phyloP scores from a whole-genome alignment of 1,284 basidiomycete genomes.

The Uromyces viciae-fabae region DNA sequence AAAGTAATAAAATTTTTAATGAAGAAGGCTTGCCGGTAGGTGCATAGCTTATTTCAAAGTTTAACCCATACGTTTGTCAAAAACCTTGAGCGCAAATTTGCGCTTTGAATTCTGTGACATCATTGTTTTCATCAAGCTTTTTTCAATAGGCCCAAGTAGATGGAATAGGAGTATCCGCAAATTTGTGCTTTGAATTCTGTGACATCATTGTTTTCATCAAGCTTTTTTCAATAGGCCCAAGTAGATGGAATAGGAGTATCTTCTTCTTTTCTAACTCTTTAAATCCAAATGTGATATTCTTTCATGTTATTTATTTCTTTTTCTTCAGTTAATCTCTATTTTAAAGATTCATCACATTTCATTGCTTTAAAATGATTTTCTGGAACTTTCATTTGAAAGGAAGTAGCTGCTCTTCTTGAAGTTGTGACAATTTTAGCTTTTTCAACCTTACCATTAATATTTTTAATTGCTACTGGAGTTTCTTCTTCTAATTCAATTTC shows the following conservation, averaged over 20 bases:
- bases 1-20: background rate
- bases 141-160: background rate
- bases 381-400: background rate
- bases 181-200: background rate
- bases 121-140: background rate
- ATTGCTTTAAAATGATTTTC: background rate
- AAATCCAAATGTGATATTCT: background rate
- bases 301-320: background rate
- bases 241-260: background rate
- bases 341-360: background rate
- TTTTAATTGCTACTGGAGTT: background rate
- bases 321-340: background rate
- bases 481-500: background rate
- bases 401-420: background rate
- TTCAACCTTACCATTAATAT: background rate
- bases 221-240: constrained; percentile 6
- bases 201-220: background rate
- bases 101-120: background rate
- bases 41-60: background rate
- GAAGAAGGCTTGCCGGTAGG: background rate
- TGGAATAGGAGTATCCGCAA: background rate
- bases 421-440: background rate
- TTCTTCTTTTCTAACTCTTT: background rate
- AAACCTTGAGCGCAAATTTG: background rate
- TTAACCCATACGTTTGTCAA: background rate